Conservation (phyloP, 306 rosid species). For the Cyclanthera cordifolia region DNA sequence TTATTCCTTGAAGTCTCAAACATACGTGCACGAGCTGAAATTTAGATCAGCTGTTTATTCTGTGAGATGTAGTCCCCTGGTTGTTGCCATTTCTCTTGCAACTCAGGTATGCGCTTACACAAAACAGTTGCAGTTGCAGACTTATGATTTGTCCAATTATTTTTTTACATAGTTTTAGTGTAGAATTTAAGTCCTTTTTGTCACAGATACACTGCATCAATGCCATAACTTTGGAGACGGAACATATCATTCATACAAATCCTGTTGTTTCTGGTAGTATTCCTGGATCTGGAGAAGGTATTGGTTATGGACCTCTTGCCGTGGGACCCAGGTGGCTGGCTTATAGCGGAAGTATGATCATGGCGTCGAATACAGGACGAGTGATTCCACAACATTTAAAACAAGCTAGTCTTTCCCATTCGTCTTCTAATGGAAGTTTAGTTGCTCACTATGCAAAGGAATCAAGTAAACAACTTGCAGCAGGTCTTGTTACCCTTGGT, state of each 20-base stretch:
- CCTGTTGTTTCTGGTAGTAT: conserved; percentile 43
- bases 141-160: not conserved
- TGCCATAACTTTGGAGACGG: conserved; percentile 65
- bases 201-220: conserved; percentile 83
- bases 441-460: conserved; percentile 95
- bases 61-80: conserved; percentile 80
- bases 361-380: conserved; percentile 39
- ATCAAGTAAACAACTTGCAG: conserved; percentile 92
- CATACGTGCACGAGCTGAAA: conserved; percentile 73
- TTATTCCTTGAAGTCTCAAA: conserved; percentile 74
- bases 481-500: conserved; percentile 75
- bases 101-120: conserved; percentile 50
- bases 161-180: not conserved
- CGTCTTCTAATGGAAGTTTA: conserved; percentile 72
- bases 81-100: conserved; percentile 70
- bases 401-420: conserved; percentile 50
- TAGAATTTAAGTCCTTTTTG: not conserved
- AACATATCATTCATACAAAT: conserved; percentile 70
- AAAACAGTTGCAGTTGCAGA: not conserved
- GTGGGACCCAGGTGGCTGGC: conserved; percentile 95
- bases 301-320: conserved; percentile 90
- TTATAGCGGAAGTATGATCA: conserved; percentile 72
- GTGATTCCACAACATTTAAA: conserved; percentile 66
- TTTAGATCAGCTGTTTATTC: conserved; percentile 77
- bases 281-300: conserved; percentile 68